Percentiles rank a stretch among this genome's conserved stretches.
phyloP scores from a whole-genome alignment of 148 eudicot species.

The Vaccinium darrowii region DNA sequence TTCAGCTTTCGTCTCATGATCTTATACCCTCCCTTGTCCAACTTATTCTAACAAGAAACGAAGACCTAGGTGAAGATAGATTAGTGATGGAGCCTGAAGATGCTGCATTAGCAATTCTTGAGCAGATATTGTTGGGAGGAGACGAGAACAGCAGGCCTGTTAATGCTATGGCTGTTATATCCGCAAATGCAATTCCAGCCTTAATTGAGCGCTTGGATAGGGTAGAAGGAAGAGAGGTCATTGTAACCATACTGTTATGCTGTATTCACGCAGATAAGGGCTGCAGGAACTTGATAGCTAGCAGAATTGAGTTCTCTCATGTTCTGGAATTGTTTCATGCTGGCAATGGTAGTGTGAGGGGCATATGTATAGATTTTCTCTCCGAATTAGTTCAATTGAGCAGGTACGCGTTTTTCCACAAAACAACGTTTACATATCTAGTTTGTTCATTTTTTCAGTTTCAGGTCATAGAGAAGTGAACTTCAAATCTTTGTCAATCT shows the following conservation, averaged over 20 bases:
- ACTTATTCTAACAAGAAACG: conserved; percentile 29
- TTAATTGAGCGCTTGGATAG: conserved; percentile 34
- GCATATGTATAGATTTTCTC: conserved; percentile 49
- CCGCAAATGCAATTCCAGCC: conserved; percentile 39
- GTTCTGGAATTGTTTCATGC: conserved; percentile 57
- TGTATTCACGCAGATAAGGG: conserved; percentile 41
- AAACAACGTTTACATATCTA: not conserved
- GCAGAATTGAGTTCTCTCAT: conserved; percentile 44
- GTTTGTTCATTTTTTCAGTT: not conserved
- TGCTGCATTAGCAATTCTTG: conserved; percentile 49
- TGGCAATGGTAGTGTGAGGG: conserved; percentile 42
- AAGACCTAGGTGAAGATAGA: conserved; percentile 29
- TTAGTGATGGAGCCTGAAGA: conserved; percentile 42
- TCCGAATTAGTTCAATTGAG: conserved; percentile 46
- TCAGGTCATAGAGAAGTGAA: not conserved
- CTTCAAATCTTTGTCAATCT: not conserved
- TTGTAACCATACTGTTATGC: conserved; percentile 35
- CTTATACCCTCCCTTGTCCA: conserved; percentile 38
- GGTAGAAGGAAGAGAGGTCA: conserved; percentile 34
- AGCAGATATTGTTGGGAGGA: conserved; percentile 41
- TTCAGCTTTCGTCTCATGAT: conserved; percentile 39
- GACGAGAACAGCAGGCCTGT: conserved; percentile 37
- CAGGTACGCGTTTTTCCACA: conserved; percentile 32
- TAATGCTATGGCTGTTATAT: conserved; percentile 33
- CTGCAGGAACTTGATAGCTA: conserved; percentile 52